These are phyloP conservation scores for Arctium minus DNA, from an alignment of 129 eudicot genomes.

Conservation along the genomic window DNA sequence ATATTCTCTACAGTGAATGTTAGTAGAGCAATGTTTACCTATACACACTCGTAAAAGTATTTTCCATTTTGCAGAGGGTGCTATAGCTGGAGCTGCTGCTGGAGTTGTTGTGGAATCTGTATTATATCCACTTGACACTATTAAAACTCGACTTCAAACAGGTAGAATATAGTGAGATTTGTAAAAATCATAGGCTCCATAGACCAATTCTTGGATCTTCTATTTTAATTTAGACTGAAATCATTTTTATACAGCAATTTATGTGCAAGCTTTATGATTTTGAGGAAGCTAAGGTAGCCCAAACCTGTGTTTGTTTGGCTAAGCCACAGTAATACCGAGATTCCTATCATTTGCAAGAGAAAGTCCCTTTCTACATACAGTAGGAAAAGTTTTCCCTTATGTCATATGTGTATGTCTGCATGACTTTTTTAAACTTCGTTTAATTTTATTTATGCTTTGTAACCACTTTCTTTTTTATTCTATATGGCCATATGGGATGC, in stretches of 20 bases:
- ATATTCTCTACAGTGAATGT: background rate
- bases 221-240: background rate
- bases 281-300: background rate
- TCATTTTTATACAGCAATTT: background rate
- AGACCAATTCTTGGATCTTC: background rate
- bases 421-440: background rate
- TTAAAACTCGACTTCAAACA: constrained; percentile 89
- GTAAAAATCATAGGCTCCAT: background rate
- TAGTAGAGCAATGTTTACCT: constrained; percentile 4
- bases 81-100: constrained; percentile 89
- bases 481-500: background rate
- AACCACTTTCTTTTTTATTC: background rate
- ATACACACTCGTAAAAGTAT: background rate
- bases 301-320: background rate
- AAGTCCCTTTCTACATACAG: background rate
- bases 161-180: constrained; percentile 26
- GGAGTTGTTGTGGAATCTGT: constrained; percentile 83
- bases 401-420: background rate
- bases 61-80: constrained; percentile 56
- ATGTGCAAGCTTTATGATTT: background rate
- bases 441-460: background rate
- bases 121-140: constrained; percentile 85
- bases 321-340: background rate
- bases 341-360: background rate
- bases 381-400: background rate